Base-by-base conservation (phyloP, 2,329 filamentous ascomycete genomes). In the Botrytis porri region DNA sequence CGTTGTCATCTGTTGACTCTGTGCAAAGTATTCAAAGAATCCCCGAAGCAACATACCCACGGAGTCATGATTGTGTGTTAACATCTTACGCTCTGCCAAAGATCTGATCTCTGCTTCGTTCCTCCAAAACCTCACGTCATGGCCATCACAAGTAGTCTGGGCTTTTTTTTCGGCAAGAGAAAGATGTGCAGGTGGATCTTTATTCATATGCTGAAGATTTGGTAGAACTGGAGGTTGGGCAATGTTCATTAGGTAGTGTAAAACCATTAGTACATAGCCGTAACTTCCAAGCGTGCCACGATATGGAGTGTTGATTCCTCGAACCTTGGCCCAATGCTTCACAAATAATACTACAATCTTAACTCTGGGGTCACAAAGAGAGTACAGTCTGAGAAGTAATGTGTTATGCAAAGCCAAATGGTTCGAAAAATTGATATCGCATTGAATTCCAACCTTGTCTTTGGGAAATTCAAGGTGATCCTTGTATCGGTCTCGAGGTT, bases 361-460 rank as follows among this genome's bases (percentile, higher is more conserved):
- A 8, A 97, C 93, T 18, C 95, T 90, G 7, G 88, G 83, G 80
- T 98, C 95, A 32, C 92, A 93, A 72, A 89, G 87, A 2, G 92
- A 91, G 82, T 98, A 98, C 81, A 93, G 95, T 57, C 92, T 89
- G 43, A 98, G 87, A 57, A 98, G 88, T 48, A 89, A 84, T 0
- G 94, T 97, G 81, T 97, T 97, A 76, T 96, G 92, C 4, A 97
- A 85, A 2, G 91, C 94, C 4, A 97, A 87, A 62, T 93, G 89
- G 29, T 94, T 94, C 1, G 92, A 92, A 80, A 97, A 97, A 81
- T 97, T 97, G 85, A 98, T 93, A 80, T 97, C 94, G 80, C 93
- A 96, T 80, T 95, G 93, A 22, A 95, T 92, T n/a, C 94, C 94
- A 41, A 92, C 88, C 6, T 90, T 91, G 14, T 85, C 84, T 79